A percentile compares a stretch with the other conserved stretches of the same genome.
Evolutionary conservation across 371 early-diverging fungal genomes (phyloP).

Genomic region (Batkoa obscura): DNA sequence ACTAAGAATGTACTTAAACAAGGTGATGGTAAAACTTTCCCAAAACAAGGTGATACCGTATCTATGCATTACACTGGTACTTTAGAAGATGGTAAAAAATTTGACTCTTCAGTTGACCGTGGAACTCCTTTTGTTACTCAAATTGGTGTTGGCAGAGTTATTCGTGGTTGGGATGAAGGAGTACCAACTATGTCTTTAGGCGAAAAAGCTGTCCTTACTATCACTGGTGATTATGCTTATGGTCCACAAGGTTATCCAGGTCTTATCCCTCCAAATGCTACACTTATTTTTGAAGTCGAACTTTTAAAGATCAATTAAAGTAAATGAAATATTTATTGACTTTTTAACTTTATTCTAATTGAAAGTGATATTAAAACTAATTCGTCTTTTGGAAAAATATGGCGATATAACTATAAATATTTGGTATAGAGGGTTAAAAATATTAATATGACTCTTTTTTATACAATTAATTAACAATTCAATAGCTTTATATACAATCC

Average conservation of each 20-base stretch:
- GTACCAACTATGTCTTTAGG: constrained; percentile 71
- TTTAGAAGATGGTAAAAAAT: constrained; percentile 44
- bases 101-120: constrained; percentile 77
- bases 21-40: constrained; percentile 69
- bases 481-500: too few species aligned
- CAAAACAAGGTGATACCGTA: constrained; percentile 27
- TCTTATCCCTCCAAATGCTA: constrained; percentile 62
- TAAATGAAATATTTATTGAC: too few species aligned
- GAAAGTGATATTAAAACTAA: too few species aligned
- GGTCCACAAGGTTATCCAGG: constrained; percentile 41
- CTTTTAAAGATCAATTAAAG: constrained; percentile 70
- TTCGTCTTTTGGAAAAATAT: too few species aligned
- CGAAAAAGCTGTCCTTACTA: constrained; percentile 41
- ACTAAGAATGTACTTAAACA: constrained; percentile 19
- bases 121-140: constrained; percentile 46
- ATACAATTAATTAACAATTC: too few species aligned
- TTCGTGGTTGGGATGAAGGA: constrained; percentile 49
- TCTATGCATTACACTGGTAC: constrained; percentile 73
- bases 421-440: too few species aligned
- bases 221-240: constrained; percentile 57
- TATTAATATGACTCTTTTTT: too few species aligned
- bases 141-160: constrained; percentile 88
- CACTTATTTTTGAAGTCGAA: constrained; percentile 69
- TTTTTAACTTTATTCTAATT: too few species aligned
- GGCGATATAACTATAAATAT: too few species aligned